These are phyloP conservation scores for Saccharum officinarum DNA, from an alignment of 176 grass and related monocot species.

Conservation along the genomic window DNA sequence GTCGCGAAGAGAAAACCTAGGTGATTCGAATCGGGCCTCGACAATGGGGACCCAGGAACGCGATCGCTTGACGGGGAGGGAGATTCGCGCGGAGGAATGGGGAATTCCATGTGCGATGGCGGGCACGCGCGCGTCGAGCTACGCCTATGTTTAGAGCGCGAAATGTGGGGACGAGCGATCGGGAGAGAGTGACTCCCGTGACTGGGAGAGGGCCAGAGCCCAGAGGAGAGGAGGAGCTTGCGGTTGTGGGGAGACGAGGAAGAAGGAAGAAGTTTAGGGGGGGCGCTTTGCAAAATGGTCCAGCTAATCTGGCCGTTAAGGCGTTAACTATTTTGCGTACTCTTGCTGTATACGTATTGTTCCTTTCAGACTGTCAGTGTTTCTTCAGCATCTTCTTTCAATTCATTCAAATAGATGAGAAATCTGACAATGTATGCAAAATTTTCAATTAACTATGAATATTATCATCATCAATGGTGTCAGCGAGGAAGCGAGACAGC, in stretches of 20 bases:
- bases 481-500: slow-evolving; percentile 25
- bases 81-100: background rate
- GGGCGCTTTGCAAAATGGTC: slow-evolving; percentile 21
- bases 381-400: background rate
- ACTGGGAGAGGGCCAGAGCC: background rate
- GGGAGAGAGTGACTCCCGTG: background rate
- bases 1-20: too few species aligned
- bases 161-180: background rate
- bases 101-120: background rate
- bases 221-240: background rate
- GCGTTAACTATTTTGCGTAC: slow-evolving; percentile 31
- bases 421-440: background rate
- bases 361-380: too few species aligned
- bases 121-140: slow-evolving; percentile 18
- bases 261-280: background rate
- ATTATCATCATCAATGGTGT: slow-evolving; percentile 9
- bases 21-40: too few species aligned
- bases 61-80: background rate
- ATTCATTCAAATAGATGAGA: background rate
- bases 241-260: background rate
- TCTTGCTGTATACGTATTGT: background rate
- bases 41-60: background rate
- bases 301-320: slow-evolving; percentile 2
- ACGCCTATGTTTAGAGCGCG: slow-evolving; percentile 47
- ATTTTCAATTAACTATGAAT: background rate